Conservation (phyloP, 208 protist genomes). For the Acanthamoeba castellanii region DNA sequence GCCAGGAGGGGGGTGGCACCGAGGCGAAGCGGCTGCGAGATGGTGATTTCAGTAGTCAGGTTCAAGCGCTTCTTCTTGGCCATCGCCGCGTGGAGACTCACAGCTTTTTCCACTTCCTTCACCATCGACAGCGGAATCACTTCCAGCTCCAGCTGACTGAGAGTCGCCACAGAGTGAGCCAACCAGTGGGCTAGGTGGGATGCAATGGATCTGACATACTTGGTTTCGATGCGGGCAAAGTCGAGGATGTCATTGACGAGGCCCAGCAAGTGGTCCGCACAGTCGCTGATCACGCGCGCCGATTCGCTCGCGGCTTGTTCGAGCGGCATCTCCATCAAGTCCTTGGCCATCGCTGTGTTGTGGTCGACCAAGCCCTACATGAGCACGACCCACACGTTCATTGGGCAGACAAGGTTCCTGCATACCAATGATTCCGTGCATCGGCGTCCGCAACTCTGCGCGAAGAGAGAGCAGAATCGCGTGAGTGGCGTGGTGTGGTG, state of each 20-base stretch:
- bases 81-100: not conserved
- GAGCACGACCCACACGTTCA: too few relatives aligned
- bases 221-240: conserved; percentile 37
- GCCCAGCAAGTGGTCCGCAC: conserved; percentile 39
- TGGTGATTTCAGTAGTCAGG: not conserved
- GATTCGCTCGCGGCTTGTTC: not conserved
- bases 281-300: conserved; percentile 24
- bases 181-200: not conserved
- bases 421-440: conserved; percentile 25
- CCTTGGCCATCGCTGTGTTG: conserved; percentile 17
- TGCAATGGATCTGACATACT: not conserved
- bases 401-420: too few relatives aligned
- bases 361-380: too few relatives aligned
- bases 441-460: conserved; percentile 18
- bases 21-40: not conserved
- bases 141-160: conserved; percentile 5
- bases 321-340: conserved; percentile 9
- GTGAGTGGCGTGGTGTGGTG: not conserved
- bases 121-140: not conserved
- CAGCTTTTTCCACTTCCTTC: not conserved
- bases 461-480: not conserved
- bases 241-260: conserved; percentile 55
- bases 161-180: too few relatives aligned
- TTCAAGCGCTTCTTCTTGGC: not conserved
- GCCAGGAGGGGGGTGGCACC: not conserved